Percentiles rank a stretch among this genome's conserved stretches.
Conservation (phyloP, 2,329 filamentous ascomycete genomes). For the Volutella citrinella region DNA sequence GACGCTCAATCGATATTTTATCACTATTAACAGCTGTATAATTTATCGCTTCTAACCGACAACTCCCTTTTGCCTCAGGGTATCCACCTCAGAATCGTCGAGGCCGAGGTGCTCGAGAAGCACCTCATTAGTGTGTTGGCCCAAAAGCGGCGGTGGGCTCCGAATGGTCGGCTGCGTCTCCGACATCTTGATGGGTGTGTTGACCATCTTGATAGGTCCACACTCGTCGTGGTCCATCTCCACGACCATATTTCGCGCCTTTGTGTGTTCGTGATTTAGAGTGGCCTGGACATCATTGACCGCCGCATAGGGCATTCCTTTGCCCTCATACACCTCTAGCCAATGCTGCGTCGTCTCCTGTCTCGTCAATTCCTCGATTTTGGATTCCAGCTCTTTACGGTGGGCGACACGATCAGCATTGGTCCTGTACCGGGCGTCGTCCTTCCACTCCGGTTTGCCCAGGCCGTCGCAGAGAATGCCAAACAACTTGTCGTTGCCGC, state of each 20-base stretch:
- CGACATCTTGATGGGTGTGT: slow-evolving; percentile 93
- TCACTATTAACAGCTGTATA: background rate
- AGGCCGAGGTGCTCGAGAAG: slow-evolving; percentile 62
- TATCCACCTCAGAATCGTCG: slow-evolving; percentile 54
- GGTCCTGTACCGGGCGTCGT: slow-evolving; percentile 55
- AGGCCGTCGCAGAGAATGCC: slow-evolving; percentile 61
- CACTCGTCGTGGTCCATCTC: slow-evolving; percentile 81
- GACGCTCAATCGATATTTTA: no score
- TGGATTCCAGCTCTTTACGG: slow-evolving; percentile 70
- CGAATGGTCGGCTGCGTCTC: slow-evolving; percentile 74
- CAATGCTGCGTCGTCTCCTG: slow-evolving; percentile 84
- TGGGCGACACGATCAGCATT: slow-evolving; percentile 66
- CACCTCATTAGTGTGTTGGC: slow-evolving; percentile 82
- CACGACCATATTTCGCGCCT: slow-evolving; percentile 83
- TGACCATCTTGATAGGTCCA: slow-evolving; percentile 84
- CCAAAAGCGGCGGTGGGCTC: slow-evolving; percentile 77
- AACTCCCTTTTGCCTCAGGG: slow-evolving; percentile 64
- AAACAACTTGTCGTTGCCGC: slow-evolving; percentile 70
- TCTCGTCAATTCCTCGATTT: slow-evolving; percentile 73
- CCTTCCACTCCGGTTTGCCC: slow-evolving; percentile 56
- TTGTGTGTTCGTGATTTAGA: slow-evolving; percentile 79
- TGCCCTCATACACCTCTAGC: slow-evolving; percentile 83
- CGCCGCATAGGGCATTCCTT: slow-evolving; percentile 86
- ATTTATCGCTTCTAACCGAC: slow-evolving; percentile 46
- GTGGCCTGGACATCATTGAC: slow-evolving; percentile 90